Conservation (phyloP, 1,284 basidiomycete species). For the Irpex rosettiformis region DNA sequence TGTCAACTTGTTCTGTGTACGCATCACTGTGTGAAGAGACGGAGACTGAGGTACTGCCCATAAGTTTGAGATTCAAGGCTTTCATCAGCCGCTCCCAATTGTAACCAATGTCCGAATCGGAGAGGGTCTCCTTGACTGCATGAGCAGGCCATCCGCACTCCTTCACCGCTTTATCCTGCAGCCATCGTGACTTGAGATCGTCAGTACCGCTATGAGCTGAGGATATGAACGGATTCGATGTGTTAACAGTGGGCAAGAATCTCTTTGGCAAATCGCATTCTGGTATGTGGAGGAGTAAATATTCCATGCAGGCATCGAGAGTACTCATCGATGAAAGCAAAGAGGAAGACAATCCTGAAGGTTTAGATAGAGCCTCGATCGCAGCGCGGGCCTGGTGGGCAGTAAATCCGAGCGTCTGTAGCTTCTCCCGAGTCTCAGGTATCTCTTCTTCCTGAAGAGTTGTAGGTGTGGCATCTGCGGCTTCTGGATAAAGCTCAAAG, state of each 20-base stretch:
- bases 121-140: constrained; percentile 57
- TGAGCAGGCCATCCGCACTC: constrained; percentile 82
- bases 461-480: constrained; percentile 36
- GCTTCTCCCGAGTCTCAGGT: constrained; percentile 44
- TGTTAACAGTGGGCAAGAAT: constrained; percentile 60
- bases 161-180: constrained; percentile 79
- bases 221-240: constrained; percentile 67
- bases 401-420: constrained; percentile 57
- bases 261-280: constrained; percentile 74
- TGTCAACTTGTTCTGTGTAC: constrained; percentile 37
- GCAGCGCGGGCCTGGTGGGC: constrained; percentile 46
- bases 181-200: constrained; percentile 76
- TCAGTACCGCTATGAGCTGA: constrained; percentile 57
- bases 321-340: constrained; percentile 47
- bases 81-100: constrained; percentile 51
- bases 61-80: constrained; percentile 45
- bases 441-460: constrained; percentile 27
- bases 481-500: constrained; percentile 49
- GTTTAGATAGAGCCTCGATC: constrained; percentile 46
- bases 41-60: constrained; percentile 30
- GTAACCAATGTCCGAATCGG: constrained; percentile 35
- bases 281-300: constrained; percentile 70
- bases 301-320: constrained; percentile 70
- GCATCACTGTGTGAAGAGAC: not conserved
- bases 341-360: constrained; percentile 49